These are phyloP conservation scores for Ogataea paradorogensis DNA, from an alignment of 805 yeast species.

Conservation along the genomic window DNA sequence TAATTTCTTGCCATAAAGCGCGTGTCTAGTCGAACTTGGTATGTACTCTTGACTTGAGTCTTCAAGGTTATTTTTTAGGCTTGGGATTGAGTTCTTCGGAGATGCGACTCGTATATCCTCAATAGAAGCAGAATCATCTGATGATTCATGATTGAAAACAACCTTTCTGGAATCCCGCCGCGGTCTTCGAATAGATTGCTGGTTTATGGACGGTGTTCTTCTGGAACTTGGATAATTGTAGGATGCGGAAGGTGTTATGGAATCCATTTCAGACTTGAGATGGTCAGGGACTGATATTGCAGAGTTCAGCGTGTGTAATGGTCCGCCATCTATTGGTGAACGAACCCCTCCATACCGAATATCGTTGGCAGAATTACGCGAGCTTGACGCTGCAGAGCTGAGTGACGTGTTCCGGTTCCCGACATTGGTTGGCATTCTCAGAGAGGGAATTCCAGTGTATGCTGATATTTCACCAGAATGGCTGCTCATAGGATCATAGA, in stretches of 20 bases:
- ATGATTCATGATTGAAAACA: constrained; percentile 14
- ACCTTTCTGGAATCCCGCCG: constrained; percentile 18
- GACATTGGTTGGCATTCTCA: constrained; percentile 8
- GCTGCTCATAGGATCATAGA: constrained; percentile 37
- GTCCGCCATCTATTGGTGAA: constrained; percentile 3
- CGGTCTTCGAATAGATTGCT: constrained; percentile 1
- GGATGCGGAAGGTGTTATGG: constrained; percentile 19
- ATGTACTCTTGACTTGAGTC: background rate
- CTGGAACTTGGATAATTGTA: constrained; percentile 11
- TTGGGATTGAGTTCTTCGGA: background rate
- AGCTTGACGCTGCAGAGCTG: constrained; percentile 7
- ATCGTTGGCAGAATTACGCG: constrained; percentile 3
- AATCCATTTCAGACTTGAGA: constrained; percentile 23
- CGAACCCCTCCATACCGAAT: background rate
- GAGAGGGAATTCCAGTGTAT: constrained; percentile 11
- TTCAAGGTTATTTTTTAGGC: background rate
- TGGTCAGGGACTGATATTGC: constrained; percentile 28
- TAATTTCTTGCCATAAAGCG: constrained; percentile 19
- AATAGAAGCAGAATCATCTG: constrained; percentile 8
- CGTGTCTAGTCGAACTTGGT: constrained; percentile 7
- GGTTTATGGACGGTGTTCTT: constrained; percentile 1
- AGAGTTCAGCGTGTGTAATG: constrained; percentile 20
- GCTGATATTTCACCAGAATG: constrained; percentile 4
- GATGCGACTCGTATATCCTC: background rate
- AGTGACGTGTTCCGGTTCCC: constrained; percentile 7